Evolutionary conservation across 768 basidiomycete genomes (phyloP).

Genomic region (Daedaleopsis sinensis): DNA sequence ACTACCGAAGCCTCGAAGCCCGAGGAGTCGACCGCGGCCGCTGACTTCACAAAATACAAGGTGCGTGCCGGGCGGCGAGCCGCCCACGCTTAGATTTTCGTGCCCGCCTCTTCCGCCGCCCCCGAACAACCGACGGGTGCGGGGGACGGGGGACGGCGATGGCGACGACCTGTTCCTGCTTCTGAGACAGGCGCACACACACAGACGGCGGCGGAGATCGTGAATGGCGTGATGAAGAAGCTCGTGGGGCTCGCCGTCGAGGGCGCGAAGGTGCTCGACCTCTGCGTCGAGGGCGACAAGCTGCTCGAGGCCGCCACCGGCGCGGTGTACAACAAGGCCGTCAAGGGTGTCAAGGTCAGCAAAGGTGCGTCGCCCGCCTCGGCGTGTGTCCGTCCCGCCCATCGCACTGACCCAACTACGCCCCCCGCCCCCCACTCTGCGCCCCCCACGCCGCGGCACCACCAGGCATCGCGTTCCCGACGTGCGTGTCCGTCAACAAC

Average conservation of each 20-base stretch:
- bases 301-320: slow-evolving; percentile 85
- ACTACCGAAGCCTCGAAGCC: slow-evolving; percentile 23
- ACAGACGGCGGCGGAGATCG: slow-evolving; percentile 91
- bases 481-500: slow-evolving; percentile 93
- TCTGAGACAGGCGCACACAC: neutral
- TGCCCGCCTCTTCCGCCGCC: neutral
- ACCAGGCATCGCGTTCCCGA: slow-evolving; percentile 91
- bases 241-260: slow-evolving; percentile 75
- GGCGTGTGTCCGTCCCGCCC: neutral
- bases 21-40: slow-evolving; percentile 61
- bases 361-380: slow-evolving; percentile 63
- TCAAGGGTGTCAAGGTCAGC: slow-evolving; percentile 84
- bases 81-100: slow-evolving; percentile 11
- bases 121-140: neutral
- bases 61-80: slow-evolving; percentile 40
- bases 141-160: no score
- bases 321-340: slow-evolving; percentile 86
- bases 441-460: neutral
- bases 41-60: slow-evolving; percentile 88
- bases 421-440: no score
- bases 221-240: slow-evolving; percentile 82
- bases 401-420: no score
- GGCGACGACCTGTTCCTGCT: neutral
- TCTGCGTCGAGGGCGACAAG: slow-evolving; percentile 93
- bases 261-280: slow-evolving; percentile 87